Conservation (phyloP, 2,329 filamentous ascomycete genomes). For the Epichloe amarillans region DNA sequence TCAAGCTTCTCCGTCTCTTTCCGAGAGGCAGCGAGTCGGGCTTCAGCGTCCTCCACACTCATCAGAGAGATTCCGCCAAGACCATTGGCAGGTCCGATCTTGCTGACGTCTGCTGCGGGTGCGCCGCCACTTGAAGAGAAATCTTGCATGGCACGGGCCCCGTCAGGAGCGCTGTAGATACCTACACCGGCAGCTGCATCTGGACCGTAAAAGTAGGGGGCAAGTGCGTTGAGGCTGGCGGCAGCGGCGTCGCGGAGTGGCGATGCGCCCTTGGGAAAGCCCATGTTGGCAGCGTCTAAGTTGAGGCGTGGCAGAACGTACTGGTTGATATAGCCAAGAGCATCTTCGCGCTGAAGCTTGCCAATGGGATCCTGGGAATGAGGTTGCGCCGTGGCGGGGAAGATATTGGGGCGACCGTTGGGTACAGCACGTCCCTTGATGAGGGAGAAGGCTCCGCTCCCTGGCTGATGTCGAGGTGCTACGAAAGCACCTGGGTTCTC, state of each 20-base stretch:
- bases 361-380: conserved; percentile 44
- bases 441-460: conserved; percentile 43
- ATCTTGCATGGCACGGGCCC: conserved; percentile 21
- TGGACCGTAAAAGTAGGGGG: conserved; percentile 42
- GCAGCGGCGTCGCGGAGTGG: conserved; percentile 31
- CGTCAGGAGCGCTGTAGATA: conserved; percentile 26
- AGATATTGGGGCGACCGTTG: conserved; percentile 49
- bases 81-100: conserved; percentile 16
- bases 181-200: conserved; percentile 30
- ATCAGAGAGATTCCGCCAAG: conserved; percentile 38
- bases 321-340: conserved; percentile 56
- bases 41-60: conserved; percentile 51
- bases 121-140: conserved; percentile 16
- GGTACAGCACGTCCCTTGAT: conserved; percentile 53
- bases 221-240: conserved; percentile 39
- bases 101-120: conserved; percentile 16
- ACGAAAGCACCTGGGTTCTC: conserved; percentile 42
- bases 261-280: conserved; percentile 23
- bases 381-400: conserved; percentile 34
- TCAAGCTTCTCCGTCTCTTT: conserved; percentile 50
- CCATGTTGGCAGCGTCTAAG: conserved; percentile 34
- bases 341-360: conserved; percentile 54
- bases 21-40: conserved; percentile 34
- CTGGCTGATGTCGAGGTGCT: conserved; percentile 39
- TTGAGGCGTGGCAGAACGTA: conserved; percentile 50